Base-by-base conservation (phyloP, 2,329 filamentous ascomycete genomes). In the Talaromyces marneffei region DNA sequence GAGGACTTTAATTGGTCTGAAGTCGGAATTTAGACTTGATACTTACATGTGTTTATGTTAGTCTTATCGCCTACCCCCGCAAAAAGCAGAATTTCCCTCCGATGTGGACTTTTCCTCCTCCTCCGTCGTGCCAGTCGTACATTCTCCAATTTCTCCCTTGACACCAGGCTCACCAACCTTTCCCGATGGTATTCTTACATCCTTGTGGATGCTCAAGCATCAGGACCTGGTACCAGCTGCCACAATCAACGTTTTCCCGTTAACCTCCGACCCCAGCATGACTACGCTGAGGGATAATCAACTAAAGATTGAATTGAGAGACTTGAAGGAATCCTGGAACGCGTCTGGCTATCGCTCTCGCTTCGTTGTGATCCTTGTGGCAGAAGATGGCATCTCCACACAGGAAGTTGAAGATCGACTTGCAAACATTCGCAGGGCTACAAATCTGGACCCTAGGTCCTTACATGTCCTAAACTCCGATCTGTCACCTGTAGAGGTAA, bases 81-180 rank as follows among this genome's bases (percentile, higher is more conserved):
- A 82, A 63, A 88, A 88, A 76, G 85, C 86, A 65, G 79, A 83
- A 62, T 83, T 84, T 52, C 82, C 84, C 37, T 76, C 80, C n/a
- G 74, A 77, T 48, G 82, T 80, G 55, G 77, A 77, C 56, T 71
- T 79, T 57, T 79, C 79, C 55, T 70, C 82, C 83, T 62, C 81
- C 18, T 55, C 62, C 40, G 42, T 54, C 29, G 52, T 54, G 12
- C 59, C 82, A 62, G 79, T 86, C n/a, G 78, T 96, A 4, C 93
- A 97, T 74, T 97, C 94, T 12, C 91, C 92, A 1, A 86, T 96
- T 66, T 97, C 94, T 2, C 94, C 93, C 0, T 81, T 97, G 31
- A 94, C 90, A 40, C 92, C 92, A 3, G 83, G 83, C 7, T 96
- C 93, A 7, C 81, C 86, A 2, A 82, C 95, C 2, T 97, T 94